Conservation (phyloP, 176 grass and related monocot species). For the Themeda triandra region DNA sequence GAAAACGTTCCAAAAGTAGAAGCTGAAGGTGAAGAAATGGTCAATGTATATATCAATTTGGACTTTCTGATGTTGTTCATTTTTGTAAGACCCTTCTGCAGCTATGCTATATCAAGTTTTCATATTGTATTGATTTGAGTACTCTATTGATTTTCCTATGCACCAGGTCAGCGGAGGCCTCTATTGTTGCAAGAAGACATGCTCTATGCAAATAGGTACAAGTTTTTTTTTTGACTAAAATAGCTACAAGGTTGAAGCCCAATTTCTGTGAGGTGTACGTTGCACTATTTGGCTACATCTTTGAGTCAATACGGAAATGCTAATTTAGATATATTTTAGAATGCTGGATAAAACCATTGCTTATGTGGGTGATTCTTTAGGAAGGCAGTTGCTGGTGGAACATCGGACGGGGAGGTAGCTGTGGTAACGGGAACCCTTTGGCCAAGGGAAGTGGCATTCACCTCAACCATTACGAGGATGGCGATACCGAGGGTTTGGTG, state of each 20-base stretch:
- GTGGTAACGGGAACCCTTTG: slow-evolving; percentile 68
- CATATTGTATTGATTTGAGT: slow-evolving; percentile 5
- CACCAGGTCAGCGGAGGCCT: slow-evolving; percentile 75
- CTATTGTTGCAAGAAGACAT: slow-evolving; percentile 68
- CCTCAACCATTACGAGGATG: slow-evolving; percentile 53
- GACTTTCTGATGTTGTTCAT: too few relatives aligned
- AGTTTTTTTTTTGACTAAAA: too few relatives aligned
- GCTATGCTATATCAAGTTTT: not conserved
- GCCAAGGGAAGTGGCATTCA: slow-evolving; percentile 58
- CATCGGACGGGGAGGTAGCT: slow-evolving; percentile 61
- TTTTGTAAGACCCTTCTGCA: too few relatives aligned
- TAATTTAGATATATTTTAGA: slow-evolving; percentile 61
- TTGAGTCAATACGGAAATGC: not conserved
- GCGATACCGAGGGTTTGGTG: slow-evolving; percentile 49
- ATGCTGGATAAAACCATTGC: slow-evolving; percentile 91
- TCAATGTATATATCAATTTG: too few relatives aligned
- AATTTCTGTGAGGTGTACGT: too few relatives aligned
- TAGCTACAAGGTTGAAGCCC: too few relatives aligned
- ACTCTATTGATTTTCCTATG: not conserved
- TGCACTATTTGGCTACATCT: not conserved
- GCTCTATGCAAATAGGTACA: too few relatives aligned
- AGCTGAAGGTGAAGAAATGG: too few relatives aligned
- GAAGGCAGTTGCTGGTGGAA: slow-evolving; percentile 71
- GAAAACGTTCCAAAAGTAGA: too few relatives aligned
- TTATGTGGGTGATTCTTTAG: slow-evolving; percentile 90